Evolutionary conservation across 2,329 filamentous ascomycete species (phyloP).

Genomic region (Verticillium zaregamsianum): DNA sequence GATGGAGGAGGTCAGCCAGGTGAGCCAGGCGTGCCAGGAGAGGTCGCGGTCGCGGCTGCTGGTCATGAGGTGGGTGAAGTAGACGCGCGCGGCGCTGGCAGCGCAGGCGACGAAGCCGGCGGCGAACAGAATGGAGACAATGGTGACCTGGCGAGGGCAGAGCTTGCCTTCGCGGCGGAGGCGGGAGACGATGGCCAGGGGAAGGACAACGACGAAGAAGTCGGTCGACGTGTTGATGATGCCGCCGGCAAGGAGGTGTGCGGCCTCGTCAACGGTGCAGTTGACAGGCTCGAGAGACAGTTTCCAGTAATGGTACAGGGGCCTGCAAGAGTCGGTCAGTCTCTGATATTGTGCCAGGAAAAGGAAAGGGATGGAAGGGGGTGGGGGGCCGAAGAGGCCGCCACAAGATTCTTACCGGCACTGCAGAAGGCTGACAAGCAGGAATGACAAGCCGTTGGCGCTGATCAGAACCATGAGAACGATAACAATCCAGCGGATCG

Average conservation of each 20-base stretch:
- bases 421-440: constrained; percentile 28
- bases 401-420: constrained; percentile 26
- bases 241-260: constrained; percentile 48
- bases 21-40: constrained; percentile 30
- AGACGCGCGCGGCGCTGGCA: constrained; percentile 31
- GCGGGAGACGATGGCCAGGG: constrained; percentile 40
- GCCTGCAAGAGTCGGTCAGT: constrained; percentile 19
- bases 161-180: constrained; percentile 31
- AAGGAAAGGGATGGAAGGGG: background rate
- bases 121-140: constrained; percentile 43
- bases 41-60: constrained; percentile 23
- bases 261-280: constrained; percentile 41
- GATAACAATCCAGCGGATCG: constrained; percentile 24
- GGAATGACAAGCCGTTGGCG: constrained; percentile 22
- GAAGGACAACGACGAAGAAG: constrained; percentile 48
- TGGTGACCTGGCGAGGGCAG: constrained; percentile 39
- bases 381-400: background rate
- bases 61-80: constrained; percentile 26
- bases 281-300: constrained; percentile 25
- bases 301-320: constrained; percentile 33
- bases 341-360: background rate
- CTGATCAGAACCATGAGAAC: constrained; percentile 23
- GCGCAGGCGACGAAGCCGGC: constrained; percentile 43
- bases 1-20: constrained; percentile 23
- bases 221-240: constrained; percentile 58